Conservation (phyloP, 352 stramenopile genomes). For the Phytophthora macrochlamydospora region DNA sequence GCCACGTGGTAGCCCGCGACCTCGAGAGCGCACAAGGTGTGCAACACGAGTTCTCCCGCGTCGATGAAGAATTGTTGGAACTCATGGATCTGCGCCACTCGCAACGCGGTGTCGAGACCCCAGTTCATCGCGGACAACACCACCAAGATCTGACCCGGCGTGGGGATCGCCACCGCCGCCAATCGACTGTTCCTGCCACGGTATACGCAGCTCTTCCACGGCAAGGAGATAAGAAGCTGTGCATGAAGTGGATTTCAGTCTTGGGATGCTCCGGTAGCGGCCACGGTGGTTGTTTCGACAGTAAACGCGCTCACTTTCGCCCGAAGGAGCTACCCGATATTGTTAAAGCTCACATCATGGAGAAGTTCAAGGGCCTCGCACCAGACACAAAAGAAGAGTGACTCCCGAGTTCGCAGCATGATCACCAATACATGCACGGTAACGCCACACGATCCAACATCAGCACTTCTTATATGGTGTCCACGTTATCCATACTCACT, state of each 20-base stretch:
- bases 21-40: background rate
- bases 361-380: background rate
- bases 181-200: background rate
- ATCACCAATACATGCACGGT: background rate
- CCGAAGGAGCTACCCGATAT: conserved; percentile 2
- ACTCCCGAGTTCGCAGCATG: background rate
- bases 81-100: background rate
- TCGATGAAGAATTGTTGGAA: conserved; percentile 13
- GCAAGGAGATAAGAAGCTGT: conserved; percentile 3
- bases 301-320: background rate
- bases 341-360: conserved; percentile 4
- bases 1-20: background rate
- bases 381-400: background rate
- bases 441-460: background rate
- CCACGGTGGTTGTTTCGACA: conserved; percentile 6
- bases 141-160: background rate
- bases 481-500: too few species aligned
- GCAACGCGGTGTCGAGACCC: background rate
- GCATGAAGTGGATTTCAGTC: conserved; percentile 10
- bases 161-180: background rate
- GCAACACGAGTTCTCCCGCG: conserved; percentile 7
- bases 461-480: too few species aligned
- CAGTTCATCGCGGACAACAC: background rate
- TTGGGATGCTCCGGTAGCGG: conserved; percentile 4
- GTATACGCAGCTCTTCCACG: background rate